A percentile compares a stretch with the other conserved stretches of the same genome.
phyloP scores from a whole-genome alignment of 345 rosid species.

The Mercurialis annua region DNA sequence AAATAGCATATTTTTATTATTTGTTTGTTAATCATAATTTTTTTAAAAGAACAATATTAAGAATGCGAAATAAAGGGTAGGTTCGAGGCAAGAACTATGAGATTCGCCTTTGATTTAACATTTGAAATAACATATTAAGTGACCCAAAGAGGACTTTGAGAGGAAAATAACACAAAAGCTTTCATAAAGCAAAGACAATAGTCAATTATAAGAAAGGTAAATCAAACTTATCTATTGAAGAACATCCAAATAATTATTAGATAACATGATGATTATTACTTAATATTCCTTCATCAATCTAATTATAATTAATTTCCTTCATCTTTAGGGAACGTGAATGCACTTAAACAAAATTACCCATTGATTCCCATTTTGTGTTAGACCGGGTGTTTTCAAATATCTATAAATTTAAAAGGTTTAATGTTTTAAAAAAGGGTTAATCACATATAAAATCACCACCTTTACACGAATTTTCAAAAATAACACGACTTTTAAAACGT shows the following conservation, averaged over 20 bases:
- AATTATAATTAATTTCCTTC: constrained; percentile 4
- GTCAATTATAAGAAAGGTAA: not conserved
- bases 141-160: constrained; percentile 8
- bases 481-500: no score
- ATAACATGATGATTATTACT: no score
- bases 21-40: not conserved
- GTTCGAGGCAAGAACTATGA: not conserved
- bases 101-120: constrained; percentile 12
- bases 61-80: not conserved
- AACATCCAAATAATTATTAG: not conserved
- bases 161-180: not conserved
- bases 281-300: no score
- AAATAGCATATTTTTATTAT: not conserved
- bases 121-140: constrained; percentile 3
- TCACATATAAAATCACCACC: no score
- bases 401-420: no score
- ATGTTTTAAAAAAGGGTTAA: no score
- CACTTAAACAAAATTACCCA: not conserved
- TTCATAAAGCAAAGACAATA: not conserved
- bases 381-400: no score
- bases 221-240: constrained; percentile 2
- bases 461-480: no score
- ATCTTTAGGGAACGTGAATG: constrained; percentile 13
- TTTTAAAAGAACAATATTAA: not conserved
- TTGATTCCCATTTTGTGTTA: no score